Conservation (phyloP, 768 basidiomycete genomes). For the Coprinellus micaceus region DNA sequence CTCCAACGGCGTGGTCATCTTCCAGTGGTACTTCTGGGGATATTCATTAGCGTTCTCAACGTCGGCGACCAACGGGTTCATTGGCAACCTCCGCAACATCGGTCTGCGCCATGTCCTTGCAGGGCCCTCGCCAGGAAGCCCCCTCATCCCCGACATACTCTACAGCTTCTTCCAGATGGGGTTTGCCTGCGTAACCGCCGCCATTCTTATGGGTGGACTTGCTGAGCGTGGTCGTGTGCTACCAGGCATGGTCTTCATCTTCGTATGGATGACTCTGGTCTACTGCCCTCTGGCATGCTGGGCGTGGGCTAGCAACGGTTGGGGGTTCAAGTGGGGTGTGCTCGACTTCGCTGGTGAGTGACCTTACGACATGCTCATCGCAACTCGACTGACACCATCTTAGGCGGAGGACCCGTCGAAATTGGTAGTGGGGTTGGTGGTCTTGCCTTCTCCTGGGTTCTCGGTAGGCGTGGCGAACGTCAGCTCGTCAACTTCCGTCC, state of each 20-base stretch:
- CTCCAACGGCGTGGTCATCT: slow-evolving; percentile 70
- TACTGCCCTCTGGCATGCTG: slow-evolving; percentile 87
- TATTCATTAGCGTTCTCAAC: slow-evolving; percentile 84
- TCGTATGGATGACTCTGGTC: slow-evolving; percentile 83
- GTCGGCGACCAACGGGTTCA: slow-evolving; percentile 68
- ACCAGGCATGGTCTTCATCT: slow-evolving; percentile 77
- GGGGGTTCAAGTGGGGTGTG: slow-evolving; percentile 82
- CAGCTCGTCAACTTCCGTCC: slow-evolving; percentile 80
- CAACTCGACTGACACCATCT: not conserved
- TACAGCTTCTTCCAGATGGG: slow-evolving; percentile 89
- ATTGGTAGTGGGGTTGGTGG: slow-evolving; percentile 83
- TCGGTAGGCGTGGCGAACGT: slow-evolving; percentile 74
- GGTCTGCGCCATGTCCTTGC: slow-evolving; percentile 70
- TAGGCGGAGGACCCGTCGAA: slow-evolving; percentile 85
- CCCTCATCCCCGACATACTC: slow-evolving; percentile 75
- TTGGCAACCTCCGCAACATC: slow-evolving; percentile 78
- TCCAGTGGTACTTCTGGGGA: slow-evolving; percentile 71
- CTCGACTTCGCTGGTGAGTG: slow-evolving; percentile 79
- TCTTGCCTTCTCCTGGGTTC: slow-evolving; percentile 81
- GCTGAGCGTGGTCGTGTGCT: slow-evolving; percentile 85
- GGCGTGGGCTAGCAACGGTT: slow-evolving; percentile 79
- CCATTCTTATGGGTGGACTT: slow-evolving; percentile 72
- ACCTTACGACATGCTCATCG: too few relatives aligned
- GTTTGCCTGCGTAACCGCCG: slow-evolving; percentile 79
- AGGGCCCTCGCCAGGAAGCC: slow-evolving; percentile 72